These are phyloP conservation scores for Exophiala calicioides DNA, from an alignment of 2,329 filamentous ascomycete species.

Conservation along the genomic window DNA sequence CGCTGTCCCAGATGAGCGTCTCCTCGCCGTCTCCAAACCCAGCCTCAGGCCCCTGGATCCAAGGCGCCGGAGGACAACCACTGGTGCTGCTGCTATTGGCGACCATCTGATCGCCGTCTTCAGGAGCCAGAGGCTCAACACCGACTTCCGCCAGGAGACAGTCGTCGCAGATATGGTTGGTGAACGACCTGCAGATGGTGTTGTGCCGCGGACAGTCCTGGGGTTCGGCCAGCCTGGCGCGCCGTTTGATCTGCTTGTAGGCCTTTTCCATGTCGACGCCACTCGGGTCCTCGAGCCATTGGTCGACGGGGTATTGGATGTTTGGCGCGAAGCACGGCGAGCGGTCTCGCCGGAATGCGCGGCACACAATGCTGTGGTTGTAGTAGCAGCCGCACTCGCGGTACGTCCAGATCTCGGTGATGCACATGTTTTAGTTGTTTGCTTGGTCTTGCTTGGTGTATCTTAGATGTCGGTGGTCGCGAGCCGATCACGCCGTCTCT, in stretches of 20 bases:
- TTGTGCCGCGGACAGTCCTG: constrained; percentile 21
- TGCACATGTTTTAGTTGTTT: constrained; percentile 19
- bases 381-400: constrained; percentile 30
- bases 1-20: constrained; percentile 30
- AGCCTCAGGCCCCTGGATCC: not conserved
- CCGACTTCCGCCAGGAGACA: constrained; percentile 24
- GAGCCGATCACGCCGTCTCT: too few relatives aligned
- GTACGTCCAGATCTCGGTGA: constrained; percentile 31
- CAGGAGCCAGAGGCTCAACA: not conserved
- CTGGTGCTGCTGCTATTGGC: too few relatives aligned
- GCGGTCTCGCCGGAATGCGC: constrained; percentile 5
- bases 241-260: not conserved
- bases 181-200: constrained; percentile 25
- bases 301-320: constrained; percentile 8
- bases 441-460: too few relatives aligned
- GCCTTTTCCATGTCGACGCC: constrained; percentile 1
- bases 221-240: constrained; percentile 10
- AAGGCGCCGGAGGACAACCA: not conserved
- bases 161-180: constrained; percentile 31
- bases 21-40: constrained; percentile 15
- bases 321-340: constrained; percentile 13
- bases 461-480: too few relatives aligned
- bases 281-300: constrained; percentile 15
- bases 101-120: too few relatives aligned
- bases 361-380: constrained; percentile 23